Conservation (phyloP, 2,329 filamentous ascomycete species). For the Diaporthe amygdali region DNA sequence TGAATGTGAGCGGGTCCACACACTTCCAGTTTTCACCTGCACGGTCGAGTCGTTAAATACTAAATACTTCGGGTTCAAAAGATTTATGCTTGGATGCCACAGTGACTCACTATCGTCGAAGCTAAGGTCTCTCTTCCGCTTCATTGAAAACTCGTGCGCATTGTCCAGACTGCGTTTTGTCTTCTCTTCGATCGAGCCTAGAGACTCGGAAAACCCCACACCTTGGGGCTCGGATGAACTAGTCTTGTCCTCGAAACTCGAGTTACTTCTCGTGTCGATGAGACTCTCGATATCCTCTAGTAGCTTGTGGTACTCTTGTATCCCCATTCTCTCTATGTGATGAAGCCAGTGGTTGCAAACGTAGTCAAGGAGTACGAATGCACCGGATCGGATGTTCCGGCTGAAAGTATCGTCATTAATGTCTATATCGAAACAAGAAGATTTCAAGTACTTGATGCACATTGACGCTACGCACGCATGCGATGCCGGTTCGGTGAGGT, state of each 20-base stretch:
- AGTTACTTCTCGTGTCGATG: background rate
- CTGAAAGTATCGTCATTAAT: background rate
- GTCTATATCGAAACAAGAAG: background rate
- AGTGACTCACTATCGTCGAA: background rate
- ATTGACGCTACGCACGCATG: background rate
- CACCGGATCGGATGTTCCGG: background rate
- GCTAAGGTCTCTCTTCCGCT: background rate
- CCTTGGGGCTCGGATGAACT: background rate
- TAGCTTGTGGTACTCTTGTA: background rate
- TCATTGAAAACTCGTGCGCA: background rate
- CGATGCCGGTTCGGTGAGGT: background rate
- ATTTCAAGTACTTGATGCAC: background rate
- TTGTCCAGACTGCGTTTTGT: background rate
- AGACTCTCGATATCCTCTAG: background rate
- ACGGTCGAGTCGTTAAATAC: background rate
- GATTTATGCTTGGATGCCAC: background rate
- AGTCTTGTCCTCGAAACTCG: background rate
- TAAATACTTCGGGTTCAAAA: background rate
- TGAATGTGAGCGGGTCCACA: background rate
- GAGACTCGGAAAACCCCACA: background rate
- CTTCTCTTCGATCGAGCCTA: background rate
- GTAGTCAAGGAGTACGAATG: background rate
- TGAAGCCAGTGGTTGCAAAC: background rate
- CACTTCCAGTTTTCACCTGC: background rate
- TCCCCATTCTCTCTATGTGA: background rate